phyloP scores from a whole-genome alignment of 208 protist genomes.

The Blastocrithidia nonstop region DNA sequence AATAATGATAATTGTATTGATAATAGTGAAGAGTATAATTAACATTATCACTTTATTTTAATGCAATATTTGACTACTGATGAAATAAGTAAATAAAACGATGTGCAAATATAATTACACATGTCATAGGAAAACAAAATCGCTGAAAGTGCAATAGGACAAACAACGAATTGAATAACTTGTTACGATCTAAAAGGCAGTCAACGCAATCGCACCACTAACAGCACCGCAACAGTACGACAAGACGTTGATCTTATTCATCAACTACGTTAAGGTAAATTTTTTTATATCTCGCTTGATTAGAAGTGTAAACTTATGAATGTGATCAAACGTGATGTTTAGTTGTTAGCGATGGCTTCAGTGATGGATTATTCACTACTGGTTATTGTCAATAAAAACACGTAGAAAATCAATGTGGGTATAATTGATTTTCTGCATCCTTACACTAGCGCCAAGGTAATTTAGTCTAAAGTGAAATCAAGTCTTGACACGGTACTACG shows the following conservation, averaged over 20 bases:
- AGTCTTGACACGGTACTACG: constrained; percentile 62
- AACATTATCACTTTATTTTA: too few relatives aligned
- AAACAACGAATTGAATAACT: too few relatives aligned
- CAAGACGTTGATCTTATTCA: constrained; percentile 59
- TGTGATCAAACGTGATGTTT: constrained; percentile 28
- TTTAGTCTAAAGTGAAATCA: constrained; percentile 75
- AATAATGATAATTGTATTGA: too few relatives aligned
- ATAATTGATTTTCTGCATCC: constrained; percentile 79
- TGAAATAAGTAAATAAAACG: constrained; percentile 16
- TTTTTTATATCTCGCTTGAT: constrained; percentile 42
- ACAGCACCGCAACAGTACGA: constrained; percentile 27
- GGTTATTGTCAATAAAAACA: constrained; percentile 6
- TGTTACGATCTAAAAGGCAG: constrained; percentile 75
- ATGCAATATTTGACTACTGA: constrained; percentile 57
- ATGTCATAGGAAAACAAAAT: too few relatives aligned
- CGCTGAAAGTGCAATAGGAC: too few relatives aligned
- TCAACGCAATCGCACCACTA: constrained; percentile 55
- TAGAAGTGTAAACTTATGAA: constrained; percentile 35
- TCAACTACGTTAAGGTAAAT: constrained; percentile 20
- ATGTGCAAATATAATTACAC: constrained; percentile 3
- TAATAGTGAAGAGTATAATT: too few relatives aligned
- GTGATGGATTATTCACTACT: constrained; percentile 80
- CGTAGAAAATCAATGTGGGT: constrained; percentile 15
- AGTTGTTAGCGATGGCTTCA: constrained; percentile 21
- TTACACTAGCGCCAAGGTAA: constrained; percentile 54